Conservation (phyloP, 2,329 filamentous ascomycete genomes). For the Didymella pomorum region DNA sequence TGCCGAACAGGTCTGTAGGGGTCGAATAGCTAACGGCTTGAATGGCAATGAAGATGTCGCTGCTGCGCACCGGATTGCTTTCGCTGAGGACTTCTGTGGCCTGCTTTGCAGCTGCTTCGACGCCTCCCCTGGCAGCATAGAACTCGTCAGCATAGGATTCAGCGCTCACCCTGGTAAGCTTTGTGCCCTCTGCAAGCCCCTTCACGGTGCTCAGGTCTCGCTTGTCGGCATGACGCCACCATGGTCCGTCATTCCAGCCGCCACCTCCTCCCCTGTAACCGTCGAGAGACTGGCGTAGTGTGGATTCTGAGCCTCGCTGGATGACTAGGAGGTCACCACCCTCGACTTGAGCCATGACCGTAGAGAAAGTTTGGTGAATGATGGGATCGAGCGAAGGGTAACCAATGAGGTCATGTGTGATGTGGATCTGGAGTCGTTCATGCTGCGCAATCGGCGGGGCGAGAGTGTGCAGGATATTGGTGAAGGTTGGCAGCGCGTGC, state of each 20-base stretch:
- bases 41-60: constrained; percentile 94
- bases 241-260: constrained; percentile 93
- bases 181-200: constrained; percentile 85
- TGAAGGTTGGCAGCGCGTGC: constrained; percentile 91
- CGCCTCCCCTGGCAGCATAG: constrained; percentile 77
- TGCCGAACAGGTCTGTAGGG: constrained; percentile 72
- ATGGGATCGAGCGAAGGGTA: constrained; percentile 95
- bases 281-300: constrained; percentile 70
- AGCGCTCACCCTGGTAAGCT: constrained; percentile 87
- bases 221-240: constrained; percentile 81
- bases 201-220: constrained; percentile 82
- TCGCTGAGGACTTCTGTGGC: constrained; percentile 82
- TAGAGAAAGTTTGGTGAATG: constrained; percentile 88
- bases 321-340: constrained; percentile 94
- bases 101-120: constrained; percentile 80
- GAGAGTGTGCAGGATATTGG: constrained; percentile 91
- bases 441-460: constrained; percentile 96
- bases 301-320: constrained; percentile 88
- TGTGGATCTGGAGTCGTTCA: constrained; percentile 95
- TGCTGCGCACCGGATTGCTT: constrained; percentile 87
- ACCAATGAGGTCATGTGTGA: constrained; percentile 91
- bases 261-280: constrained; percentile 64
- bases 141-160: constrained; percentile 89
- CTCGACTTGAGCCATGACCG: constrained; percentile 99
- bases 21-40: constrained; percentile 78